Evolutionary conservation across 352 stramenopile species (phyloP).

Genomic region (Plasmopara halstedii): DNA sequence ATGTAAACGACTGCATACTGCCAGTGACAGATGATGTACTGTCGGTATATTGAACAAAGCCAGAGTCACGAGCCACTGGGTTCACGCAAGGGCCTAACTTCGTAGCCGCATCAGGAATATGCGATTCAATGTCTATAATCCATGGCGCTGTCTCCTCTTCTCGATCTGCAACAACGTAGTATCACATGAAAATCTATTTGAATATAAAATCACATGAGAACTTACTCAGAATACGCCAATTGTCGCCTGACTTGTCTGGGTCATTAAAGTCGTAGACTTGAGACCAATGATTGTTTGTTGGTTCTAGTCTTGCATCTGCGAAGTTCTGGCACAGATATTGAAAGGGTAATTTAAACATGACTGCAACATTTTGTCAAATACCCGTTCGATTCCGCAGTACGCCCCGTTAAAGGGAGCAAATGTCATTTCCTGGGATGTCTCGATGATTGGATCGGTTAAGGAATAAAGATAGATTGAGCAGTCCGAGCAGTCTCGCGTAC

Average conservation of each 20-base stretch:
- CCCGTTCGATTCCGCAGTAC: conserved; percentile 59
- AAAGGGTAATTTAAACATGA: neutral
- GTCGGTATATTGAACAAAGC: conserved; percentile 48
- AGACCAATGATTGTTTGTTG: conserved; percentile 86
- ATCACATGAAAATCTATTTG: too few species aligned
- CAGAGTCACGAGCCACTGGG: conserved; percentile 46
- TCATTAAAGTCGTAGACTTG: conserved; percentile 92
- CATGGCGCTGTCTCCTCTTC: conserved; percentile 37
- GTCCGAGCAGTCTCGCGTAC: conserved; percentile 74
- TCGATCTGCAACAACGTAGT: conserved; percentile 18
- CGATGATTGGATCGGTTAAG: conserved; percentile 89
- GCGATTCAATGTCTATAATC: conserved; percentile 39
- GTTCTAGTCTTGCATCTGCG: conserved; percentile 53
- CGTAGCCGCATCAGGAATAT: conserved; percentile 24
- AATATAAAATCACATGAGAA: too few species aligned
- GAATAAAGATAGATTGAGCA: conserved; percentile 86
- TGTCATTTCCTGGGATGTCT: conserved; percentile 77
- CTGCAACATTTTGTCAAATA: conserved; percentile 5
- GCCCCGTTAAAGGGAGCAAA: conserved; percentile 88
- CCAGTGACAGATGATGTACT: conserved; percentile 16
- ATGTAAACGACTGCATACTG: conserved; percentile 58
- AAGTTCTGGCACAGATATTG: conserved; percentile 44
- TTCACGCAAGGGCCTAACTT: conserved; percentile 48
- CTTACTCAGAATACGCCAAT: conserved; percentile 63
- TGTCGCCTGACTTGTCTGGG: conserved; percentile 61